Conservation (phyloP, 306 rosid species). For the Cucumis sativus region DNA sequence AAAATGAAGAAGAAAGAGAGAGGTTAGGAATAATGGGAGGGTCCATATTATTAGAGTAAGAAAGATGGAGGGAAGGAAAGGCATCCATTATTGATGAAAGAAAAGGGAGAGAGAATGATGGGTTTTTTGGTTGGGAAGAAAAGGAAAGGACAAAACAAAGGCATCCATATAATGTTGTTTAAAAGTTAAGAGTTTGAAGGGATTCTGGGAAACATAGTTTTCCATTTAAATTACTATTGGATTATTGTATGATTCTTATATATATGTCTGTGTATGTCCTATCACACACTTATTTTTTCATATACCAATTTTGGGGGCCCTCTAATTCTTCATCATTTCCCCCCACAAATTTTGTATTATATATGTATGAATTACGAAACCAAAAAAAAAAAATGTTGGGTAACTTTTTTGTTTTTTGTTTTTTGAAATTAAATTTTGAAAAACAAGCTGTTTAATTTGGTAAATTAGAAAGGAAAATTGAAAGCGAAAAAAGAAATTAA, state of each 20-base stretch:
- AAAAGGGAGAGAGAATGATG: not conserved
- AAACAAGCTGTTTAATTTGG: no score
- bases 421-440: no score
- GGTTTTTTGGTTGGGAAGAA: not conserved
- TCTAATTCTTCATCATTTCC: not conserved
- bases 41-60: no score
- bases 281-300: not conserved
- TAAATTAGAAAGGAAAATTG: no score
- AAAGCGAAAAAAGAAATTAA: no score
- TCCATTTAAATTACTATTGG: not conserved
- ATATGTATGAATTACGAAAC: not conserved
- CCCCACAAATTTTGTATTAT: not conserved
- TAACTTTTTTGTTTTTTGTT: no score
- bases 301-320: not conserved
- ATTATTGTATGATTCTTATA: not conserved
- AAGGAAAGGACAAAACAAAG: not conserved
- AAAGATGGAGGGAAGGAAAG: no score
- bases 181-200: not conserved
- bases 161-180: not conserved
- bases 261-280: no score
- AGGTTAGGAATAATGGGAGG: no score
- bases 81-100: no score
- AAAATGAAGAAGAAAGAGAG: no score
- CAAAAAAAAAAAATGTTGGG: no score
- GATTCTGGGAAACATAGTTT: not conserved